These are phyloP conservation scores for Trapa bicornis DNA, from an alignment of 345 rosid genomes.

Conservation along the genomic window DNA sequence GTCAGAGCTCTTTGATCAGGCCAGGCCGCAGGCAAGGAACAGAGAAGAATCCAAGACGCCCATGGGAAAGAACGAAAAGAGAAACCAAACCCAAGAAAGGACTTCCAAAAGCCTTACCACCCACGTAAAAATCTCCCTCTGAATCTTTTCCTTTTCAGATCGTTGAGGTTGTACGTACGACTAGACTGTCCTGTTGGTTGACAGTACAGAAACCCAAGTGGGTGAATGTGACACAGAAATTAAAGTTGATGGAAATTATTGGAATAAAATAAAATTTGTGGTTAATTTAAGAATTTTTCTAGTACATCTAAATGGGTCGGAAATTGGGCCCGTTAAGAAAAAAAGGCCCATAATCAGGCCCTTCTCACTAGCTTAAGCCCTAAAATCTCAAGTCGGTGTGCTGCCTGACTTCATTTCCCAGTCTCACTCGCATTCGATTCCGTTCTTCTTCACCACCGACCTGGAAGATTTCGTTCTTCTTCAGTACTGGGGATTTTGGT, in stretches of 20 bases:
- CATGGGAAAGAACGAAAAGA: not conserved
- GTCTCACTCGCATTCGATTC: not conserved
- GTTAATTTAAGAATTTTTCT: no score
- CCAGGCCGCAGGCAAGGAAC: constrained; percentile 38
- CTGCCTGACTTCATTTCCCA: no score
- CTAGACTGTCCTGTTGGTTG: not conserved
- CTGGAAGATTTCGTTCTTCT: not conserved
- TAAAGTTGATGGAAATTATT: no score
- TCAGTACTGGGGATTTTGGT: not conserved
- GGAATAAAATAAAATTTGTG: no score
- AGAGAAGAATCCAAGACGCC: constrained; percentile 54
- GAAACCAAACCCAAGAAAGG: not conserved
- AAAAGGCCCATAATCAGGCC: not conserved
- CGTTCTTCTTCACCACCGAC: not conserved
- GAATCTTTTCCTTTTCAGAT: not conserved
- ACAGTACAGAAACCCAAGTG: not conserved
- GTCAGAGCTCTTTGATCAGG: constrained; percentile 12
- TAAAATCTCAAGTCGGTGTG: not conserved
- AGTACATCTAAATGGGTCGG: not conserved
- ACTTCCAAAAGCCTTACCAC: not conserved
- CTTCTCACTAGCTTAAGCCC: not conserved
- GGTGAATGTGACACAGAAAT: not conserved
- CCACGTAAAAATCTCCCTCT: not conserved
- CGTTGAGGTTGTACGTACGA: not conserved
- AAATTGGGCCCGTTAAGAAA: not conserved